These are phyloP conservation scores for Mycena chlorophos DNA, from an alignment of 768 basidiomycete genomes.

Conservation along the genomic window DNA sequence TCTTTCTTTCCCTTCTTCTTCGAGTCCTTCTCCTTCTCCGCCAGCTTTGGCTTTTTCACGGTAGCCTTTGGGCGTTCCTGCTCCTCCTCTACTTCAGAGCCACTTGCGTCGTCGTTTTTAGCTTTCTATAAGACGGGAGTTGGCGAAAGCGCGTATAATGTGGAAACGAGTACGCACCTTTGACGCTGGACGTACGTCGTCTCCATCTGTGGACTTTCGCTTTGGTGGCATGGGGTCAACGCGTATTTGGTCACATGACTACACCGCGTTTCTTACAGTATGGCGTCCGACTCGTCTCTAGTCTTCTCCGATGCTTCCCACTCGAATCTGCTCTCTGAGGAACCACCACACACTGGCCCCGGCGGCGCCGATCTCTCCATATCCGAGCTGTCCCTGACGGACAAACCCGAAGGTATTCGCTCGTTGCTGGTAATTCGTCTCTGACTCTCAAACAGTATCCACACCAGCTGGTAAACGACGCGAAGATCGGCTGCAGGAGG, in stretches of 20 bases:
- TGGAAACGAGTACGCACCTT: neutral
- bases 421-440: neutral
- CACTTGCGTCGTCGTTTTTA: constrained; percentile 23
- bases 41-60: constrained; percentile 40
- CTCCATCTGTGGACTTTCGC: neutral
- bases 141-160: neutral
- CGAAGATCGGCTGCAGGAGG: constrained; percentile 75
- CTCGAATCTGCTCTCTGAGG: neutral
- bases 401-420: constrained; percentile 7
- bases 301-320: neutral
- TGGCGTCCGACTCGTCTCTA: neutral
- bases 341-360: constrained; percentile 25
- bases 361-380: constrained; percentile 37
- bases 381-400: constrained; percentile 38
- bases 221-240: neutral
- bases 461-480: constrained; percentile 36
- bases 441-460: neutral
- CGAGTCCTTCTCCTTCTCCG: constrained; percentile 13
- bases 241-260: neutral
- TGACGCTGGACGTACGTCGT: neutral
- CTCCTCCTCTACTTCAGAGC: constrained; percentile 4
- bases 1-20: constrained; percentile 27
- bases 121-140: constrained; percentile 10
- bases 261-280: neutral
- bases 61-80: constrained; percentile 8